Evolutionary conservation across 2,329 filamentous ascomycete species (phyloP), one percentile per base, ranked within the genome.

Genomic region (Parastagonospora nodorum): DNA sequence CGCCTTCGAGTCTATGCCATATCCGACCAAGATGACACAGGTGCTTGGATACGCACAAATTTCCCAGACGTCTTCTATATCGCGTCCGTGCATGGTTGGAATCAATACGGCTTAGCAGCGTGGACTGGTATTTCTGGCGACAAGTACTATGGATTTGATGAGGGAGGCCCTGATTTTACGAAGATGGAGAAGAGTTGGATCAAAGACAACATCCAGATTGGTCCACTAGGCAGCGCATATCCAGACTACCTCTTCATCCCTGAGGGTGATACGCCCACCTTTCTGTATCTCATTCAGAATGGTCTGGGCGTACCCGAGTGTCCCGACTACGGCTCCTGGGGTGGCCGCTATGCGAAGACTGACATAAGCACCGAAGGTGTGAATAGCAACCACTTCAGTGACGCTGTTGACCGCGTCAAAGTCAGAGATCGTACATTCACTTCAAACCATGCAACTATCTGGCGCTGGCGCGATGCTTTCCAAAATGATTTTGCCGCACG

Each of bases 11-110:
- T 74, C 5, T 74, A 74, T 28, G 70, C 82, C 29, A 84, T 85
- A 47, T 84, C 81, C 5, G 83, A 85, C 54, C 83, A 85, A 57
- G 83, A 85, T 53, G 78, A 86, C 53, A 78, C 80, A 0, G 82
- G 81, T 0, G 68, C 76, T 0, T 85, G 82, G 82, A 80, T 86
- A 31, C 78, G 83, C 12, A 68, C 73, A 38, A 76, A 74, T 2
- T 85, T 78, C 51, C 81, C 83, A 0, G 77, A 81, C 24, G 61
- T 85, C 6, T 80, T 82, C 56, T 85, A 83, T 64, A 83, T 85
- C 46, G 73, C 71, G 11, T 82, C 79, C 0, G 65, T 84, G 1
- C 83, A 85, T 59, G 81, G 76, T 5, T 85, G 78, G 77, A 81
- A 81, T 56, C 72, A 80, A 41, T 86, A 85, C 53, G 75, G 74